Evolutionary conservation across 1,139 yeast species (phyloP).

Genomic region (Candida freyschussii): DNA sequence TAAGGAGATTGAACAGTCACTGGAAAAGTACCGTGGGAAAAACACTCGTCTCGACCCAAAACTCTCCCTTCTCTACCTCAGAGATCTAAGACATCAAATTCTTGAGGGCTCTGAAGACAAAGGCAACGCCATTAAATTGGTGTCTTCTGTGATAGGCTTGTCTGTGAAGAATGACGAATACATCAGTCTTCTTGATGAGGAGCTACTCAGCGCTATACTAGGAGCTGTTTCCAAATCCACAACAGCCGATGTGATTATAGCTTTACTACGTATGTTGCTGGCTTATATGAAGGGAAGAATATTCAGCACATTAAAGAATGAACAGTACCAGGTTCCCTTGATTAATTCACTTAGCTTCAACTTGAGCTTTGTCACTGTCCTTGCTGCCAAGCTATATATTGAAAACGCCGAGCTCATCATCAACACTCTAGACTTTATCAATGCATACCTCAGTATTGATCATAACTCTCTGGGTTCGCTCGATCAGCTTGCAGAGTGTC

Average conservation of each 20-base stretch:
- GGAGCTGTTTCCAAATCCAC: conserved; percentile 12
- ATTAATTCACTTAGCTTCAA: conserved; percentile 18
- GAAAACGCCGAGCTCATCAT: conserved; percentile 22
- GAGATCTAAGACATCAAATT: conserved; percentile 19
- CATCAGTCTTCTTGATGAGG: conserved; percentile 7
- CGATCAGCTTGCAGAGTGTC: conserved; percentile 20
- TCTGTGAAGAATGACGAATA: conserved; percentile 13
- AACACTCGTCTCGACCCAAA: conserved; percentile 17
- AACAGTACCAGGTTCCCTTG: conserved; percentile 18
- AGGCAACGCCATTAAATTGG: conserved; percentile 9
- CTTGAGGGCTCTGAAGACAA: conserved; percentile 13
- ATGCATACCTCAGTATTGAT: conserved; percentile 18
- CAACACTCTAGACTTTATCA: conserved; percentile 18
- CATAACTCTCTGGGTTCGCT: conserved; percentile 19
- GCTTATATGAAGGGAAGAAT: conserved; percentile 17
- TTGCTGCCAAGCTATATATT: conserved; percentile 17
- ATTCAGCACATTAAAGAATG: conserved; percentile 11
- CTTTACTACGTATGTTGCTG: conserved; percentile 15
- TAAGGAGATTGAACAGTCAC: conserved; percentile 17
- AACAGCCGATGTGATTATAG: conserved; percentile 9
- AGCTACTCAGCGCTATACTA: conserved; percentile 7
- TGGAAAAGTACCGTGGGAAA: conserved; percentile 16
- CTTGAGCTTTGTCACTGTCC: conserved; percentile 13
- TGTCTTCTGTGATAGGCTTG: conserved; percentile 15
- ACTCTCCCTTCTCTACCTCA: conserved; percentile 15